Base-by-base conservation (phyloP, 2,329 filamentous ascomycete species). In the Neonectria coccinea region DNA sequence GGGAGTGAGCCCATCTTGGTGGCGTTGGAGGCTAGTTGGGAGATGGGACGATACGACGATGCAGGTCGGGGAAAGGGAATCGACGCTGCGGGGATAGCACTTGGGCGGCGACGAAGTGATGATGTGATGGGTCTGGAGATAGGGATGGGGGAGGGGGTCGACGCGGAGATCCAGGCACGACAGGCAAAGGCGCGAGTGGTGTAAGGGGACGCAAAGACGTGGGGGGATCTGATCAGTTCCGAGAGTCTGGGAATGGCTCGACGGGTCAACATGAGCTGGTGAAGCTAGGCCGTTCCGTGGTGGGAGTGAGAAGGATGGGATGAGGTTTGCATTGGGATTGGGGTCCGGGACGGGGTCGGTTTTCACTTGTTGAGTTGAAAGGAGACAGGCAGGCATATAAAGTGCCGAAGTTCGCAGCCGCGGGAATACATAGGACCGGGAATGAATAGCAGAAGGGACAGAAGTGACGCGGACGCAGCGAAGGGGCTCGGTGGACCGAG, bases 1-100 rank as follows among this genome's bases (percentile, higher is more conserved):
- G 74, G 69, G 50, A 78, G 48, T 48, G 77, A 77, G 45, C 71
- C 75, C 77, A 79, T 79, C 20, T 51, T 73, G 62, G 67, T 59
- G 53, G 60, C 39, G 54, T 42, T 66, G 51, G 65, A 65, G 42
- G 69, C 47, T 66, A 45, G 47, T 20, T 51, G 50, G 54, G 47
- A 59, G 36, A 64, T 63, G 59, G 54, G 29, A 54, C 36, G 50
- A 58, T 53, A 59, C n/a, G 44, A 48, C 25, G 48, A 59, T 62
- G 56, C 41, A 65, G 54, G 36, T 29, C 20, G 48, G 42, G 53
- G 45, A 55, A 29, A 44, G 42, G 55, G 39, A 55, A 29, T 41
- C 9, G 60, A 51, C 18, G 54, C 31, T 62, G 54, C 33, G 39
- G 47, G 27, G 52, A 61, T 53, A 53, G 54, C 16, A 54, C 42